phyloP scores from a whole-genome alignment of 1,139 yeast genomes.

The Suhomyces wounanorum region DNA sequence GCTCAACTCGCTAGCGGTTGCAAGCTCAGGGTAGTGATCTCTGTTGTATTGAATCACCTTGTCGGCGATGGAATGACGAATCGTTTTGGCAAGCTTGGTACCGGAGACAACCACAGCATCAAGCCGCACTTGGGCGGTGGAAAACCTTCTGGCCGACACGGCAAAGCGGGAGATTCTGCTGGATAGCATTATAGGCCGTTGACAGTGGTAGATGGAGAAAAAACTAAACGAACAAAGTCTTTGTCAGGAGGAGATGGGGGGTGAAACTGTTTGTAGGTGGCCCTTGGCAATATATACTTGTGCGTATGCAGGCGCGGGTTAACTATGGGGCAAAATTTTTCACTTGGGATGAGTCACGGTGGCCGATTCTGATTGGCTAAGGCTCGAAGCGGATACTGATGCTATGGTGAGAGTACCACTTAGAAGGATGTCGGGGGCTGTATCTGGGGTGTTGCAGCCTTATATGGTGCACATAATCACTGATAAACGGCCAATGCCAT shows the following conservation, averaged over 20 bases:
- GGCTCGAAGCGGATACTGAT: neutral
- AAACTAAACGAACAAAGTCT: neutral
- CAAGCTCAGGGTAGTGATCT: conserved; percentile 25
- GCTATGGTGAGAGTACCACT: neutral
- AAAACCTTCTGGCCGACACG: conserved; percentile 11
- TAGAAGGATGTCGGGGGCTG: neutral
- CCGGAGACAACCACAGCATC: conserved; percentile 50
- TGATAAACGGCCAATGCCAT: neutral
- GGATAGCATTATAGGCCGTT: conserved; percentile 9
- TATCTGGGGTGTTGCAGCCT: neutral
- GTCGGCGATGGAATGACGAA: conserved; percentile 41
- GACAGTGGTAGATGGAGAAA: neutral
- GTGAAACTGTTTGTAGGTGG: neutral
- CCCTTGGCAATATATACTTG: conserved; percentile 3
- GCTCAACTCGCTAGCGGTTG: conserved; percentile 17
- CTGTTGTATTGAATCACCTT: conserved; percentile 44
- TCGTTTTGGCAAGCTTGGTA: conserved; percentile 42
- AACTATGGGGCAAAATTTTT: conserved; percentile 8
- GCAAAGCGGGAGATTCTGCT: conserved; percentile 9
- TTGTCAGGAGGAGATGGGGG: neutral
- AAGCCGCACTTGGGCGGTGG: conserved; percentile 15
- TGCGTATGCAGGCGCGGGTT: conserved; percentile 9
- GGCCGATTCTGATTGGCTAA: conserved; percentile 6
- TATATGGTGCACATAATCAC: neutral
- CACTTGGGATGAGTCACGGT: conserved; percentile 11